Evolutionary conservation across 169 alveolate genomes (phyloP), one percentile per base, ranked within the genome.

Genomic region (Plasmodium adleri): DNA sequence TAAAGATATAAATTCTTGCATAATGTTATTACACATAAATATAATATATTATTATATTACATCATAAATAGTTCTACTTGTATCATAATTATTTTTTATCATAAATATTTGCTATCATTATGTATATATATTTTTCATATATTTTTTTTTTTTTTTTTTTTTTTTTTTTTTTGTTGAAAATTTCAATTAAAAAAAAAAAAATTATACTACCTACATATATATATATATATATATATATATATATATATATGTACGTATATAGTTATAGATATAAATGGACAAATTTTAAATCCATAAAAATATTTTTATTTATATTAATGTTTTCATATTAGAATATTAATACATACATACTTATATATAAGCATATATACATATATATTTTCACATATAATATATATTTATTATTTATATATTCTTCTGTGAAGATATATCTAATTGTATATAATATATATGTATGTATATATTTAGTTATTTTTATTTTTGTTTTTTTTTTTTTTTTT

Each of bases 241-340:
- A 32, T 7, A 39, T 39, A 39, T 39, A 39, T 9, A 39, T 39
- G 47, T 39, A 39, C 10, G 47, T 39, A 39, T 39, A 49, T 64
- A 56, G 64, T 17, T 56, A 78, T 54, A 59, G 43, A 71, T 66
- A 78, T 64, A 58, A 60, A 60, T 9, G 62, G 52, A 63, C 50
- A n/a, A 45, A 50, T 78, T 78, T 78, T 78, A 59, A 78, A 78
- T 78, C 74, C 72, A 49, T 78, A 78, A 78, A 78, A 63, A 64
- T 78, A 60, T 45, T 24, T 59, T 22, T 60, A 64, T 59, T 13
- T 26, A 49, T 59, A 43, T 74, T 5, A 32, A 71, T 78, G 73
- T 67, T 66, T 64, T 24, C 54, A 74, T 66, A 50, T 59, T 64
- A 59, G 47, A 78, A 58, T 50, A 59, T 71, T 78, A 64, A 78